Conservation (phyloP, 1,284 basidiomycete genomes). For the Rhodotorula sp. region DNA sequence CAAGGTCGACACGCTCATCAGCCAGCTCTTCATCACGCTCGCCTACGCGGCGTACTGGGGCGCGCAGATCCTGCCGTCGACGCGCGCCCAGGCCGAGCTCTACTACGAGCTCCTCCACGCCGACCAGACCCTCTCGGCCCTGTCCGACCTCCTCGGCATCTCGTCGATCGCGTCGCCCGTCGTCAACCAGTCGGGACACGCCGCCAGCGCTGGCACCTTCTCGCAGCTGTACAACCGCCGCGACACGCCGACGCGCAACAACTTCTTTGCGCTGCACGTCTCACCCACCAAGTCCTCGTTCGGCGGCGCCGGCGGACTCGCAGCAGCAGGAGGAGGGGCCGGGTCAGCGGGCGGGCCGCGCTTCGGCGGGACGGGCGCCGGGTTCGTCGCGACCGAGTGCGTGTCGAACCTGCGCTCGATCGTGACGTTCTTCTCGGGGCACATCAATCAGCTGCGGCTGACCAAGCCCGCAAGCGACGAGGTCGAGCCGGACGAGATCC, state of each 20-base stretch:
- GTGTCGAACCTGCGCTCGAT: constrained; percentile 43
- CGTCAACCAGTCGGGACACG: neutral
- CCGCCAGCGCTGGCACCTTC: neutral
- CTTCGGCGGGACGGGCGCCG: constrained; percentile 7
- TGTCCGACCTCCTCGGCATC: constrained; percentile 39
- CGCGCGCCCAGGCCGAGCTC: constrained; percentile 34
- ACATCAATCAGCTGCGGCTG: constrained; percentile 29
- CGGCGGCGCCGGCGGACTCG: neutral
- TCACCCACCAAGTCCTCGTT: neutral
- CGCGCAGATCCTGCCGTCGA: constrained; percentile 41
- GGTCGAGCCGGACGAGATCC: constrained; percentile 41
- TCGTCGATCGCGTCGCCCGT: constrained; percentile 18
- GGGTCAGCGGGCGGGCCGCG: neutral
- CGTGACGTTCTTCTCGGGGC: constrained; percentile 37
- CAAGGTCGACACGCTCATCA: constrained; percentile 33
- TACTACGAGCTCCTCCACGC: constrained; percentile 47
- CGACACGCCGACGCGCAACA: constrained; percentile 7
- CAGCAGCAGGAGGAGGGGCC: neutral
- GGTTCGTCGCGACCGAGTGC: constrained; percentile 43
- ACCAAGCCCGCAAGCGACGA: constrained; percentile 12
- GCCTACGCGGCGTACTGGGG: constrained; percentile 47
- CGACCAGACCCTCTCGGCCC: constrained; percentile 40
- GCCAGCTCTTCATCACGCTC: constrained; percentile 45
- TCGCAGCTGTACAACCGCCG: neutral
- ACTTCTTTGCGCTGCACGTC: constrained; percentile 6